phyloP scores from a whole-genome alignment of 2,329 filamentous ascomycete species.

The Teratosphaeria gauchensis region DNA sequence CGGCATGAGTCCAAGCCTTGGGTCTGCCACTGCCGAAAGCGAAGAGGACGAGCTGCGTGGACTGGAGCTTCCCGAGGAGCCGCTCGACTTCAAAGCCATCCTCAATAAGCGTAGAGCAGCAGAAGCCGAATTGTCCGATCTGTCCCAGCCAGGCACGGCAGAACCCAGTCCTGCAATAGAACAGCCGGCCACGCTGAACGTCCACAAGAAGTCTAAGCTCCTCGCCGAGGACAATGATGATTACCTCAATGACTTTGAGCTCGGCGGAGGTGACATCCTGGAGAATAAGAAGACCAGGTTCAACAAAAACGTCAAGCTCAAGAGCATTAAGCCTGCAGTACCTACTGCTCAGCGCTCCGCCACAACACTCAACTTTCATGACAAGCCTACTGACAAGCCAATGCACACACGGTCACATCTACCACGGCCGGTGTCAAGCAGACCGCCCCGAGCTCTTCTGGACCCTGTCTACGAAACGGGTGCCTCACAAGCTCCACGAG shows the following conservation, averaged over 20 bases:
- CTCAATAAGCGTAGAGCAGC: constrained; percentile 59
- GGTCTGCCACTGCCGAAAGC: constrained; percentile 88
- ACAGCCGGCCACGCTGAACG: constrained; percentile 27
- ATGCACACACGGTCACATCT: constrained; percentile 53
- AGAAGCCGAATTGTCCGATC: constrained; percentile 28
- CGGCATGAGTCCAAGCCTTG: constrained; percentile 82
- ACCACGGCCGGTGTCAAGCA: constrained; percentile 58
- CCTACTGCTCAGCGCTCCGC: constrained; percentile 59
- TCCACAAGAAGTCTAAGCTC: constrained; percentile 26
- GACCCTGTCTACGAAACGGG: constrained; percentile 90
- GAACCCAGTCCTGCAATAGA: constrained; percentile 25
- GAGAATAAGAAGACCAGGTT: constrained; percentile 70
- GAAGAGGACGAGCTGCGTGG: constrained; percentile 89
- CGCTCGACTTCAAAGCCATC: constrained; percentile 71
- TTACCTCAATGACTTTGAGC: constrained; percentile 75
- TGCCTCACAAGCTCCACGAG: constrained; percentile 58
- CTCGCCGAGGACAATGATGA: constrained; percentile 50
- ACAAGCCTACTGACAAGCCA: constrained; percentile 46
- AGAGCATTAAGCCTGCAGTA: constrained; percentile 50
- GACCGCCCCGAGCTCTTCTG: constrained; percentile 51
- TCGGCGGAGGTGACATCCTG: constrained; percentile 70
- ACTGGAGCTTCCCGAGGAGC: constrained; percentile 73
- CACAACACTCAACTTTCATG: constrained; percentile 85
- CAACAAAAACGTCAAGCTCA: constrained; percentile 86
- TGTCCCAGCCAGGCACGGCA: constrained; percentile 15